Conservation (phyloP, 371 early-diverging fungal genomes). For the Syncephalastrum contaminatum region DNA sequence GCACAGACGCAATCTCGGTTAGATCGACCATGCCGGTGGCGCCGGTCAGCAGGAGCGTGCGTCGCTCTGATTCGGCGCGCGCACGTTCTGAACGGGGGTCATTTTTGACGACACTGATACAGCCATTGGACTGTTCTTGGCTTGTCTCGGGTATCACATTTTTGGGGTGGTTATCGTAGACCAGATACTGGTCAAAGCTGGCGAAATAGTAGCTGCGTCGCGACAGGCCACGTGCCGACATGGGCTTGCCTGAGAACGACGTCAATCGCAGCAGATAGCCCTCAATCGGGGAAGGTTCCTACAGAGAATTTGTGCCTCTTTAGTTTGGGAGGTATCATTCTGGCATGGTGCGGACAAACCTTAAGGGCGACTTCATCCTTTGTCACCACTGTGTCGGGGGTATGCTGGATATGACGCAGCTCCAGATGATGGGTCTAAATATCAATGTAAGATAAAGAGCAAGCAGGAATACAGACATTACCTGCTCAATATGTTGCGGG, state of each 20-base stretch:
- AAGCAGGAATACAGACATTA: neutral
- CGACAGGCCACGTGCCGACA: constrained; percentile 13
- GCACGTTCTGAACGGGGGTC: no score
- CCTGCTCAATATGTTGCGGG: constrained; percentile 52
- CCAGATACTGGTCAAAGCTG: constrained; percentile 53
- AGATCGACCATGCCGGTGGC: constrained; percentile 56
- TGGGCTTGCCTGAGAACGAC: constrained; percentile 43
- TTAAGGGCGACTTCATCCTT: constrained; percentile 20
- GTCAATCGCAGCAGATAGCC: constrained; percentile 47
- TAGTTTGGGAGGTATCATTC: neutral
- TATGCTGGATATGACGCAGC: constrained; percentile 51
- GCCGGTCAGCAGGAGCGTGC: constrained; percentile 44
- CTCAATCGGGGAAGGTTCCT: constrained; percentile 60
- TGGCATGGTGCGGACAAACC: constrained; percentile 7
- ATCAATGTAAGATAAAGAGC: neutral
- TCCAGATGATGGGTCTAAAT: constrained; percentile 56
- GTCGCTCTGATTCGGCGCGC: constrained; percentile 36
- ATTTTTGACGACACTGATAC: no score
- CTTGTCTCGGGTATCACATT: no score
- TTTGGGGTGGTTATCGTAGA: constrained; percentile 19
- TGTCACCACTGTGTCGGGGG: constrained; percentile 38
- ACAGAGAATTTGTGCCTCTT: neutral
- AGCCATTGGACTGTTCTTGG: no score
- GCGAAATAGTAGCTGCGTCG: constrained; percentile 46
- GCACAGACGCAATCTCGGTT: constrained; percentile 42